Evolutionary conservation across 2,329 filamentous ascomycete genomes (phyloP), one percentile per base, ranked within the genome.

Genomic region (Epichloe sylvatica): DNA sequence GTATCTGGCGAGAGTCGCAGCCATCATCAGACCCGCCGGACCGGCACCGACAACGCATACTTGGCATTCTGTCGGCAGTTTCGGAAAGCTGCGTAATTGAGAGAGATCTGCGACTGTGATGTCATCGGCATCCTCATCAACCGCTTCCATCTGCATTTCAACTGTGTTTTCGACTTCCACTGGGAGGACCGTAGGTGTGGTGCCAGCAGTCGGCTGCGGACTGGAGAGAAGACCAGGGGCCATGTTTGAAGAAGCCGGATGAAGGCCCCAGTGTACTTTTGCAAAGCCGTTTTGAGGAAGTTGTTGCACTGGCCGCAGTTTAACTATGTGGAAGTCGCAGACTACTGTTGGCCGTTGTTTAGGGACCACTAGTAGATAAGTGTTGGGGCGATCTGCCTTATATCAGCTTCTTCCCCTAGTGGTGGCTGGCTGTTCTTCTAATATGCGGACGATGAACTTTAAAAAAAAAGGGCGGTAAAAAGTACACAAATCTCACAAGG

Each of bases 1-100:
- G 57, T 78, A 84, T 8, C 82, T 74, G 17, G 76, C 75, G 36
- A 87, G 69, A 55, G 71, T 72, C 55, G 69, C 67, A 47, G 71
- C 73, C 55, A 77, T 63, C 73, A 78, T 78, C 51, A 78, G 66
- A 51, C 75, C 75, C 13, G 75, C 74, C 3, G 75, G 75, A 13
- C 75, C 75, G 46, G 75, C 75, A 52, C 75, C 75, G 49, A 78
- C 71, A 47, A 78, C 68, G 55, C 73, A 73, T 34, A 75, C 73
- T 55, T 72, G 67, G 44, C 67, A 69, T 55, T 69, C 66, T 34
- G 67, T 60, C 15, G 71, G 69, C n/a, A 68, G 64, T 54, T 72
- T 68, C 48, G 69, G 72, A 55, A 71, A 67, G 60, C 69, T 75
- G 56, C 70, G 64, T 25, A 76, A 67, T 45, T 72, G 65, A 37